A percentile compares a stretch with the other conserved stretches of the same genome.
Conservation (phyloP, 129 eudicot genomes). For the Flaveria trinervia region DNA sequence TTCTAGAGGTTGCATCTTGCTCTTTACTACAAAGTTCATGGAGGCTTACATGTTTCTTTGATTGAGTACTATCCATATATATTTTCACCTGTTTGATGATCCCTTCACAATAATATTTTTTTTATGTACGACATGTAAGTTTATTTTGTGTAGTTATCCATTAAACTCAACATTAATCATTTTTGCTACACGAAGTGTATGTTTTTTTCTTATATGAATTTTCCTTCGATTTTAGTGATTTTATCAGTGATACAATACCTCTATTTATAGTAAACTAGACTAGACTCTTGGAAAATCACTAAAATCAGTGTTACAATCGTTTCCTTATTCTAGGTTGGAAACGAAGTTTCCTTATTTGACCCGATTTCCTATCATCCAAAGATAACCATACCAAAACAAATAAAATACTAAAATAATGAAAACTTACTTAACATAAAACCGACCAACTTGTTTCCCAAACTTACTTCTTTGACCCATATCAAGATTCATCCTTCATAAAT, state of each 20-base stretch:
- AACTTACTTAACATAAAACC: no score
- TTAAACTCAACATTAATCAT: background rate
- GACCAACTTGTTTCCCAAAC: no score
- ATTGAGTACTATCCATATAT: conserved; percentile 20
- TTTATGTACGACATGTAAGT: background rate
- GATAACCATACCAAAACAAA: no score
- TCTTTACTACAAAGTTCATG: conserved; percentile 17
- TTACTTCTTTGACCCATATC: no score
- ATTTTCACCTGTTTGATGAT: conserved; percentile 13
- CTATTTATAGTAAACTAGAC: background rate
- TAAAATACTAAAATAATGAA: no score
- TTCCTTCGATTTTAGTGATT: background rate
- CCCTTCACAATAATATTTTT: background rate
- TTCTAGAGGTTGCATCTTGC: conserved; percentile 64
- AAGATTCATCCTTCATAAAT: background rate
- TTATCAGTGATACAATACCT: background rate
- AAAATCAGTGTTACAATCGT: no score
- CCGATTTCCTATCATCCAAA: no score
- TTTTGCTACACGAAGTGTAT: background rate
- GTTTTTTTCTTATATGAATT: background rate
- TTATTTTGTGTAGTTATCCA: background rate
- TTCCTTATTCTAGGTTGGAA: no score
- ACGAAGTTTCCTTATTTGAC: no score
- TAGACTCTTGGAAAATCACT: no score
- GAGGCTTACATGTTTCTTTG: conserved; percentile 3